Conservation (phyloP, 192 early-diverging fungal species). For the Dissophora globulifera region DNA sequence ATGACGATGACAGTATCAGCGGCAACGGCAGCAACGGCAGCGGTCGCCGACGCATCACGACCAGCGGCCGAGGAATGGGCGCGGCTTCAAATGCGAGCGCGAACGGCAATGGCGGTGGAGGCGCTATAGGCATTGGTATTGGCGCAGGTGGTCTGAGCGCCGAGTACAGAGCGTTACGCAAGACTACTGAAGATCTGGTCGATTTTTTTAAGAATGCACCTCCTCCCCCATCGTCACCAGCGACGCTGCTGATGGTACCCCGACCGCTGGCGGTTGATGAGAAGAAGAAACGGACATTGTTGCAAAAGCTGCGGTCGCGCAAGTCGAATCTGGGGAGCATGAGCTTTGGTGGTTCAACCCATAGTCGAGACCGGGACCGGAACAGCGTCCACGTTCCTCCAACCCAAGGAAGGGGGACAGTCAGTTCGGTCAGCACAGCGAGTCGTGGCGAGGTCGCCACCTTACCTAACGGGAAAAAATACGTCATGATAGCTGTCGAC, state of each 20-base stretch:
- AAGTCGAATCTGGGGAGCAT: slow-evolving; percentile 5
- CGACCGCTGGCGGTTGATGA: slow-evolving; percentile 12
- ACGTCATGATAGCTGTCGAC: slow-evolving; percentile 51
- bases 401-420: not conserved
- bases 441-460: slow-evolving; percentile 22
- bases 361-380: not conserved
- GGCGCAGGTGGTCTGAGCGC: slow-evolving; percentile 17
- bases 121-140: too few relatives aligned
- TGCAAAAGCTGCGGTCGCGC: slow-evolving; percentile 27
- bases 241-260: slow-evolving; percentile 3
- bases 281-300: slow-evolving; percentile 35
- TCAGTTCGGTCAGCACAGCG: not conserved
- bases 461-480: slow-evolving; percentile 46
- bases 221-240: slow-evolving; percentile 15
- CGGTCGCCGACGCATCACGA: too few relatives aligned
- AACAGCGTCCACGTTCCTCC: not conserved
- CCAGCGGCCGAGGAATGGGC: too few relatives aligned
- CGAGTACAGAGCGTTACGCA: slow-evolving; percentile 17
- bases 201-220: slow-evolving; percentile 43
- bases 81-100: too few relatives aligned
- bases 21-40: too few relatives aligned
- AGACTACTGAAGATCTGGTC: slow-evolving; percentile 11
- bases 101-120: too few relatives aligned
- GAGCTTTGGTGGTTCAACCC: not conserved
- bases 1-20: slow-evolving; percentile 24